Evolutionary conservation across 2,329 filamentous ascomycete genomes (phyloP), one percentile per base, ranked within the genome.

Genomic region (Intubia oerlemansii): DNA sequence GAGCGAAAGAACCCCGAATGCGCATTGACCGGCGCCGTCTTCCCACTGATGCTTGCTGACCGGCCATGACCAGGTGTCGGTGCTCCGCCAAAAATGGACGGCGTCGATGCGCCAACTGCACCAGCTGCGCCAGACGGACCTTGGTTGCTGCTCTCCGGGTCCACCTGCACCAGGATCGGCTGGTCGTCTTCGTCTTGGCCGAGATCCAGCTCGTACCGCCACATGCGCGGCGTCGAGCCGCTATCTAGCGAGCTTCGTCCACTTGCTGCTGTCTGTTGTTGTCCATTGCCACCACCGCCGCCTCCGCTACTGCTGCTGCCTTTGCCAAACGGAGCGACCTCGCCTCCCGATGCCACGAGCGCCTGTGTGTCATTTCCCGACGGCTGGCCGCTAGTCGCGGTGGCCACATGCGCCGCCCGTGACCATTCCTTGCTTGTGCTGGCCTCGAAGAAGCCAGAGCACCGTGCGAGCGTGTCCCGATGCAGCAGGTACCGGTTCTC

Each of bases 401-500:
- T n/a, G n/a, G n/a, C n/a, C 8, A 32, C 34, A 26, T 46, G 50
- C 6, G 53, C 8, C 19, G 8, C 50, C 34, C 53, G 53, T 15
- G 71, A 69, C 79, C 80, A 90, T 46, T 84, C 73, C 32, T 74
- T 70, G 42, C 70, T 81, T 25, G 74, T 82, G 44, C 71, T 79
- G 15, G 78, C 76, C 49, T 91, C 80, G 46, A 95, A 95, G 56
- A 92, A 93, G 11, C 81, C 82, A 5, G 82, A 92, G 44, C 78
- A 91, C 50, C 90, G 78, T 18, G 78, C 73, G 39, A 95, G 56
- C 23, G 85, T 92, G 43, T 93, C 64, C 34, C 73, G 65, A 52
- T 95, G 85, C 32, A 95, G 61, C 26, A 93, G 60, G 47, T 93
- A 95, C 35, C 77, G 65, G 45, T 80, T 78, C 50, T 88, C 76